Base-by-base conservation (phyloP, 225 moss, liverwort and hornwort genomes). In the Marchantia polymorpha region DNA sequence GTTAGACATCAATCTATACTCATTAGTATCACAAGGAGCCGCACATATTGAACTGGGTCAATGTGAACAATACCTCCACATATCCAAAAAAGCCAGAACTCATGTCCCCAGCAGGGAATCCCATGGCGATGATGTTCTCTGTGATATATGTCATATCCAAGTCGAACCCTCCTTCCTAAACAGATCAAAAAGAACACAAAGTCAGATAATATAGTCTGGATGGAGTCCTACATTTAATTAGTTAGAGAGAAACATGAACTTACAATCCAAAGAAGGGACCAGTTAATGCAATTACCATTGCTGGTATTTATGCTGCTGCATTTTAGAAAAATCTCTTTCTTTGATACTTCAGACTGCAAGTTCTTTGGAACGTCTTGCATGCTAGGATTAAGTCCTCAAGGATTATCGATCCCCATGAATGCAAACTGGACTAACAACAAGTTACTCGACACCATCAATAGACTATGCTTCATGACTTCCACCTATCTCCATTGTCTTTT, bases 41-140 rank as follows among this genome's bases (percentile, higher is more conserved):
- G 30, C 71, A 20, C 3, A 59, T 6, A 70, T 20, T 49, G 63
- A 11, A 49, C 19, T 22, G 23, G n/a, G 23, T 51, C n/a, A 51
- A 56, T 20, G 50, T 20, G 22, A 69, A 22, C 29, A 8, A 27
- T 90, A 97, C 97, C 97, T 97, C 97, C 75, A 97, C 92, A 76
- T 92, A 97, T 85, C 97, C 94, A 78, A 97, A 91, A 83, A 97
- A 91, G 27, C 97, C 97, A 48, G 97, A 97, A 80, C 97, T 97
- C 91, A 92, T 92, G 63, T 97, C 97, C 51, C 97, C 97, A 39
- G 94, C 97, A 72, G 97, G 97, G 76, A 97, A 97, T 17, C 97
- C 97, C 97, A 97, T 97, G 69, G 97, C 97, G 55, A 97, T 97
- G 81, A 97, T 93, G 75, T 97, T 97, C 83, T 97, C 97, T 66